phyloP scores from a whole-genome alignment of 176 grass and related monocot genomes.

The Zoysia japonica region DNA sequence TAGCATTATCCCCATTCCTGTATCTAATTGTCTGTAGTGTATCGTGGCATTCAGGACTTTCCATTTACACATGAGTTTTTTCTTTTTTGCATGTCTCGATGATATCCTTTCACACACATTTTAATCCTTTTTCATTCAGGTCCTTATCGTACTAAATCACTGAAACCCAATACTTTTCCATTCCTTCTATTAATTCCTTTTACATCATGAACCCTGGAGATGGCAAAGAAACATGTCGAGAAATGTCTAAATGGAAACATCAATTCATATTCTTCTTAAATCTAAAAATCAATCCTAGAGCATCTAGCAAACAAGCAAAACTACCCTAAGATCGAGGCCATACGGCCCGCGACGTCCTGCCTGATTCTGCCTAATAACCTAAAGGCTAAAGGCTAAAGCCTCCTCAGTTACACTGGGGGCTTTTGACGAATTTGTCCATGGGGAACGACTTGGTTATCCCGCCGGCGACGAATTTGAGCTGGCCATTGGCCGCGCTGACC shows the following conservation, averaged over 20 bases:
- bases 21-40: too few species aligned
- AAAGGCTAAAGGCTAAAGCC: background rate
- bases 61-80: too few species aligned
- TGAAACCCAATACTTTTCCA: background rate
- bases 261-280: background rate
- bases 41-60: too few species aligned
- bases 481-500: background rate
- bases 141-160: background rate
- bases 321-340: too few species aligned
- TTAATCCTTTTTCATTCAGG: too few species aligned
- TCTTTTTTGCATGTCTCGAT: too few species aligned
- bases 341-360: background rate
- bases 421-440: slow-evolving; percentile 36
- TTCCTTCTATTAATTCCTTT: background rate
- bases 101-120: too few species aligned
- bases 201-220: background rate
- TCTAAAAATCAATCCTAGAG: background rate
- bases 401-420: slow-evolving; percentile 29
- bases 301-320: background rate
- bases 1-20: too few species aligned
- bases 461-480: slow-evolving; percentile 45
- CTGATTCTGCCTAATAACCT: background rate
- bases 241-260: background rate
- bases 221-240: background rate
- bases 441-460: slow-evolving; percentile 43